Evolutionary conservation across 2,329 filamentous ascomycete genomes (phyloP), one percentile per base, ranked within the genome.

Genomic region (Peltaster fructicola): DNA sequence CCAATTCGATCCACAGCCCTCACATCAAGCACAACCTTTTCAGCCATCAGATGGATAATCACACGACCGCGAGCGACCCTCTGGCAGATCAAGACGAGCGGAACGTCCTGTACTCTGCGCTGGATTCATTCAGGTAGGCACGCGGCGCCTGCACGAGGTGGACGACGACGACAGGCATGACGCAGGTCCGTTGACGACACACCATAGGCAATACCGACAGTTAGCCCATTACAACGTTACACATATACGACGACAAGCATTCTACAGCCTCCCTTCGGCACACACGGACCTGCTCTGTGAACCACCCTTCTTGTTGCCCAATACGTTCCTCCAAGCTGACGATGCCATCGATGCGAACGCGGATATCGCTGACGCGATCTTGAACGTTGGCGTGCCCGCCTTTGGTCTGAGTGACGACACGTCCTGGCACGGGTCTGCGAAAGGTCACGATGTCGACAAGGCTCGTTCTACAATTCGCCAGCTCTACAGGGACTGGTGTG

Each of bases 401-500:
- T 88, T 90, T 39, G 61, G 63, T 11, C 52, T 71, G n/a, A 30
- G 40, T 39, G 21, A 32, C 58, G 50, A 55, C 25, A 49, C 54
- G 1, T 61, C 72, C 21, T 84, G 82, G 73, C 61, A 68, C 11
- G 72, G 68, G 4, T 60, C 68, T 15, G 76, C 82, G 8, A 84
- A 73, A 20, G 54, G 69, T 14, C 59, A 59, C 12, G 85, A 95
- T 43, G 59, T 90, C 26, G 81, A 91, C 46, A 98, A 95, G 52
- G 84, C 85, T 2, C 68, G 82, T 33, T 91, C 81, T 42, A 95
- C 84, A 2, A 63, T 98, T 25, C 72, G 85, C 7, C 88, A 98
- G 45, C 79, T 95, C 48, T 95, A 84, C 51, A 73, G 88, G 9
- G 88, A 98, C 50, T 98, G 90, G 88, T 81, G 79, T 13, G 64